phyloP scores from a whole-genome alignment of 257 asterid species.

The Mentha longifolia region DNA sequence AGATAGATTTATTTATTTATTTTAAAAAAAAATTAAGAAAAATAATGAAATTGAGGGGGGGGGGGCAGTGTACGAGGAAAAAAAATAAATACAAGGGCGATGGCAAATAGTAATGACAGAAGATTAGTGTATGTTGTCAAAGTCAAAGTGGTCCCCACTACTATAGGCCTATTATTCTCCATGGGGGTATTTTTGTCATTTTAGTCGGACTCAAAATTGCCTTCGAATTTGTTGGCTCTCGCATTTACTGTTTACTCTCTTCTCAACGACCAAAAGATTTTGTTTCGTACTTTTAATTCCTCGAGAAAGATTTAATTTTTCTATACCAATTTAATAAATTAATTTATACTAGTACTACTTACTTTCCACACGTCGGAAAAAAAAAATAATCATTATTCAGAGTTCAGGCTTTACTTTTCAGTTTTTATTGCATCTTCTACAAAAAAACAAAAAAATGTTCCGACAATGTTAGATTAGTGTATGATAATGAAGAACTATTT shows the following conservation, averaged over 20 bases:
- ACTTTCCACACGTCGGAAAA: neutral
- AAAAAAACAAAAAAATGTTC: no score
- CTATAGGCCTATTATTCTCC: neutral
- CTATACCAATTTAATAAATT: no score
- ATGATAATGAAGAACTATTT: no score
- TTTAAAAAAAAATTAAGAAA: no score
- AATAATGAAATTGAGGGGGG: no score
- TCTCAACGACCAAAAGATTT: constrained; percentile 16
- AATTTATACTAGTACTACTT: no score
- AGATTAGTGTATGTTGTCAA: constrained; percentile 16
- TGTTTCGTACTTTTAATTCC: constrained; percentile 22
- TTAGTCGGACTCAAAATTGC: no score
- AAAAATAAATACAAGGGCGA: neutral
- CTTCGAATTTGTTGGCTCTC: neutral
- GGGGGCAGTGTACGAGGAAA: neutral
- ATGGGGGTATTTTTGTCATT: constrained; percentile 7
- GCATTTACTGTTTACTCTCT: constrained; percentile 8
- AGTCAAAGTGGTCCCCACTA: constrained; percentile 26
- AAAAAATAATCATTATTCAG: neutral
- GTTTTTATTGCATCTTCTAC: neutral
- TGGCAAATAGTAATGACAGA: constrained; percentile 16
- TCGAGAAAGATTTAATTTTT: constrained; percentile 24
- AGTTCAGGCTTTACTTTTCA: neutral
- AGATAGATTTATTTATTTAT: no score
- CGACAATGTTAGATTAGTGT: neutral